Conservation (phyloP, 306 rosid genomes). For the Corylus heterophylla region DNA sequence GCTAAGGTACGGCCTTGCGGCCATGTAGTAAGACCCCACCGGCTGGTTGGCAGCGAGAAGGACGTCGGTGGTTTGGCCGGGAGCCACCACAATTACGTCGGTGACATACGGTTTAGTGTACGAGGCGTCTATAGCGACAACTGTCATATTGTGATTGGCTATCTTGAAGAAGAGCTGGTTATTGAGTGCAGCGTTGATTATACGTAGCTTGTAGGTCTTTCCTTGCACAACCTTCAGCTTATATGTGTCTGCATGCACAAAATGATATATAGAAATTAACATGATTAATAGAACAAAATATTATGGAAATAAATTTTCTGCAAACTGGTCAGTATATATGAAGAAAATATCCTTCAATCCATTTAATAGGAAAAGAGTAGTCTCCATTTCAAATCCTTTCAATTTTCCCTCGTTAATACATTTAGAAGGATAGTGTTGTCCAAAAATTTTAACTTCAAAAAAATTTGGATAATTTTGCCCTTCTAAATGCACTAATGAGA, state of each 20-base stretch:
- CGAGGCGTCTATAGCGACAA: constrained; percentile 65
- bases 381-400: no score
- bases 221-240: constrained; percentile 44
- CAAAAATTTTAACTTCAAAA: no score
- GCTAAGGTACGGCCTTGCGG: constrained; percentile 36
- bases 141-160: constrained; percentile 64
- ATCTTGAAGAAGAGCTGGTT: constrained; percentile 63
- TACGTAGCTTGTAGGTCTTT: constrained; percentile 54
- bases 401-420: no score
- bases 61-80: constrained; percentile 67
- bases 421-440: no score
- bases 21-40: constrained; percentile 67
- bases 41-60: constrained; percentile 44
- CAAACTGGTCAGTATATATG: no score
- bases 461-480: no score
- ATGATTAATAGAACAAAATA: neutral
- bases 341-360: no score
- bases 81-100: constrained; percentile 42
- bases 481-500: no score
- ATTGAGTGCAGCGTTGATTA: constrained; percentile 66
- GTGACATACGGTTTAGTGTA: constrained; percentile 55
- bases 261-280: neutral
- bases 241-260: constrained; percentile 6
- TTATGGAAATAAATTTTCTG: no score
- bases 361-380: no score